phyloP scores from a whole-genome alignment of 176 grass and related monocot species.

The Hsuehochloa calcarea region DNA sequence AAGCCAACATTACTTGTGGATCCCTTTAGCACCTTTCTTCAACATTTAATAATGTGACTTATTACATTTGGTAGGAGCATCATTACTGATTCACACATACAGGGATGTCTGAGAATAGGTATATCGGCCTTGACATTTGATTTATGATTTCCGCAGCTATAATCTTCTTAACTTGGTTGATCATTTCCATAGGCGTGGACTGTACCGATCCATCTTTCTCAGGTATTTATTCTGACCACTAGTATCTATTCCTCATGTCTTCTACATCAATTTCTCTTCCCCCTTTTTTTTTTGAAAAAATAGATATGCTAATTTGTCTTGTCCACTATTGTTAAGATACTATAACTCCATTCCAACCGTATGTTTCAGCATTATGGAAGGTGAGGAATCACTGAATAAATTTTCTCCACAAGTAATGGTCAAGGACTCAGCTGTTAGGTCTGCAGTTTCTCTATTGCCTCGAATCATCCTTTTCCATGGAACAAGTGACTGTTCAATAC shows the following conservation, averaged over 20 bases:
- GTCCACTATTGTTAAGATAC: not conserved
- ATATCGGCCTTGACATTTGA: slow-evolving; percentile 8
- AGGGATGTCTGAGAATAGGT: not conserved
- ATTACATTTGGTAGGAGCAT: not conserved
- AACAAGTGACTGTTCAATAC: slow-evolving; percentile 82
- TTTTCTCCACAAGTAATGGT: slow-evolving; percentile 82
- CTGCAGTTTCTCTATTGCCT: slow-evolving; percentile 68
- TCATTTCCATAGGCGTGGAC: slow-evolving; percentile 88
- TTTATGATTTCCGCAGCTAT: slow-evolving; percentile 60
- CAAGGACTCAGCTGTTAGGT: slow-evolving; percentile 43
- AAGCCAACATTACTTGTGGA: slow-evolving; percentile 16
- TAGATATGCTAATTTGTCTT: slow-evolving; percentile 19
- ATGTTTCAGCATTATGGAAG: slow-evolving; percentile 92
- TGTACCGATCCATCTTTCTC: slow-evolving; percentile 83
- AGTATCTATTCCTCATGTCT: slow-evolving; percentile 3
- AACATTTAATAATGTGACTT: not conserved
- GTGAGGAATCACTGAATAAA: slow-evolving; percentile 61
- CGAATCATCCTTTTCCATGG: slow-evolving; percentile 78
- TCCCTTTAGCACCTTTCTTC: not conserved
- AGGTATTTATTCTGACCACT: slow-evolving; percentile 48
- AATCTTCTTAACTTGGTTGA: slow-evolving; percentile 89
- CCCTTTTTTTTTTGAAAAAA: not conserved
- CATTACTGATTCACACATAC: not conserved
- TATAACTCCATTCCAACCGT: slow-evolving; percentile 15
- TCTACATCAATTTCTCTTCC: not conserved